phyloP scores from a whole-genome alignment of 352 stramenopile genomes.

The Pythium coloratum region DNA sequence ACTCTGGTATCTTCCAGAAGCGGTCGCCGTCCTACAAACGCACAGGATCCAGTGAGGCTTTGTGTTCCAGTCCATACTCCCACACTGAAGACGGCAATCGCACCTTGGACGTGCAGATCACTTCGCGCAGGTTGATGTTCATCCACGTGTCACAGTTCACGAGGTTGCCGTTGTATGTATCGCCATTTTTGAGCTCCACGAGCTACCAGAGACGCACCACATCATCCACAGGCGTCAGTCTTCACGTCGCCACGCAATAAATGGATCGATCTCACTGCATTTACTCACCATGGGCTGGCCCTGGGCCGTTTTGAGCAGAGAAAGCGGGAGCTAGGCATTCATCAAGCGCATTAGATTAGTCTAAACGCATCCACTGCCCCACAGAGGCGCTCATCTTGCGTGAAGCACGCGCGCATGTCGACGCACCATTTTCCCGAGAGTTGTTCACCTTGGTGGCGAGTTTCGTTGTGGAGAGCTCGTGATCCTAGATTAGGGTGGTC shows the following conservation, averaged over 20 bases:
- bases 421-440: conserved; percentile 26
- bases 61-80: conserved; percentile 3
- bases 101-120: conserved; percentile 98
- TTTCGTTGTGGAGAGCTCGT: conserved; percentile 11
- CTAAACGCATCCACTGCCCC: background rate
- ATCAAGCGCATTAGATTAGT: background rate
- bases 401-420: background rate
- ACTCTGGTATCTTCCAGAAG: conserved; percentile 99
- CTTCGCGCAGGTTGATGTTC: conserved; percentile 98
- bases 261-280: background rate
- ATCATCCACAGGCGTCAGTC: background rate
- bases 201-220: conserved; percentile 49
- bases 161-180: conserved; percentile 98
- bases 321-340: conserved; percentile 89
- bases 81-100: background rate
- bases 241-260: background rate
- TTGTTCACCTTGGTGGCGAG: conserved; percentile 22
- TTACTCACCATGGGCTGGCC: conserved; percentile 89
- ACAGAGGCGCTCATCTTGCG: background rate
- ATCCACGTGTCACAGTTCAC: conserved; percentile 99
- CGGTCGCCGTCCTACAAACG: conserved; percentile 89
- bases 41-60: background rate
- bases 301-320: conserved; percentile 94
- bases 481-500: conserved; percentile 25
- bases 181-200: conserved; percentile 99